These are phyloP conservation scores for Cyathus striatus DNA, from an alignment of 768 basidiomycete genomes.

Conservation along the genomic window DNA sequence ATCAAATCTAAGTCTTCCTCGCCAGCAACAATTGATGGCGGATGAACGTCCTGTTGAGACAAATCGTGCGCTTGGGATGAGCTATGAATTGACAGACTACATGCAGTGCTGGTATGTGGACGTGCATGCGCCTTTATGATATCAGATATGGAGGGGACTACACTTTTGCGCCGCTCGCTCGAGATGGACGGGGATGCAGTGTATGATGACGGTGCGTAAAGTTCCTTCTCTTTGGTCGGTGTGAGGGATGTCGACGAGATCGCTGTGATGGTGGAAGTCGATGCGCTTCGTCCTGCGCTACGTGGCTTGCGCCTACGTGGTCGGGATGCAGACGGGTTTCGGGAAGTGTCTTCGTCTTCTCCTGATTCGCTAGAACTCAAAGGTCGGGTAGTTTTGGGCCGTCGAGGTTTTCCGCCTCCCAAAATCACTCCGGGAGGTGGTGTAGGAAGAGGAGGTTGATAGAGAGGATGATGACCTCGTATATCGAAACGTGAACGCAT, in stretches of 20 bases:
- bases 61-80: too few relatives aligned
- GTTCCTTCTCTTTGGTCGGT: constrained; percentile 3
- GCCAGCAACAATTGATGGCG: constrained; percentile 34
- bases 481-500: constrained; percentile 51
- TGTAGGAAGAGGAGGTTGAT: constrained; percentile 78
- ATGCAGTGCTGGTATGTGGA: too few relatives aligned
- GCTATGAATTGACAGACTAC: too few relatives aligned
- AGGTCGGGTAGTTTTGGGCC: constrained; percentile 22
- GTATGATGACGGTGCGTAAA: constrained; percentile 7
- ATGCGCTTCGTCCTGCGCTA: constrained; percentile 21
- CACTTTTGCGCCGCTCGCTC: constrained; percentile 31
- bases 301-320: constrained; percentile 26
- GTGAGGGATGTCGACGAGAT: constrained; percentile 2
- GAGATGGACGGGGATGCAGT: not conserved
- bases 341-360: constrained; percentile 44
- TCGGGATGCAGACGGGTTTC: constrained; percentile 17
- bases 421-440: constrained; percentile 79
- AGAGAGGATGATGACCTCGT: constrained; percentile 65
- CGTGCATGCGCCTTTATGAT: constrained; percentile 81
- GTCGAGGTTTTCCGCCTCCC: constrained; percentile 41
- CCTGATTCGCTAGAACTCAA: constrained; percentile 42
- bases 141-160: constrained; percentile 81
- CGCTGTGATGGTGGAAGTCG: constrained; percentile 13
- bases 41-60: too few relatives aligned
- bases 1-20: constrained; percentile 62